phyloP scores from a whole-genome alignment of 371 early-diverging fungal genomes.

The Syncephalastrum racemosum region DNA sequence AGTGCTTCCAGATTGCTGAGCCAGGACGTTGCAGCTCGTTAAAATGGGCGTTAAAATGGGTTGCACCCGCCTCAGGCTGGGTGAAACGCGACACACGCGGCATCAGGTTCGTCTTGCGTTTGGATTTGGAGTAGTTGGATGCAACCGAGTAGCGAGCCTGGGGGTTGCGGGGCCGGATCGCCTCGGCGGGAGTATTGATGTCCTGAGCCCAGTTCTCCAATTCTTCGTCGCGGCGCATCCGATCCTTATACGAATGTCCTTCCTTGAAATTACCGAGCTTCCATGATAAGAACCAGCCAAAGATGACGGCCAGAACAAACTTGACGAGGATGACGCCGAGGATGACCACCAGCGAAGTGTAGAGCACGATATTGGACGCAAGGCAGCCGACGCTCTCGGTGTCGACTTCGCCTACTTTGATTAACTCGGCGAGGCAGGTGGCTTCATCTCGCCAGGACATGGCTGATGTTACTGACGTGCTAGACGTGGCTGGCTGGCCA shows the following conservation, averaged over 20 bases:
- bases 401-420: conserved; percentile 80
- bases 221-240: conserved; percentile 53
- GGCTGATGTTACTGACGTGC: too few species aligned
- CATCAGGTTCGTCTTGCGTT: conserved; percentile 23
- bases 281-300: conserved; percentile 72
- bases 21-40: conserved; percentile 16
- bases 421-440: conserved; percentile 61
- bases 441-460: conserved; percentile 40
- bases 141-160: conserved; percentile 2
- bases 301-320: conserved; percentile 75
- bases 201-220: conserved; percentile 64
- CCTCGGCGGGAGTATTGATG: conserved; percentile 47
- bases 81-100: conserved; percentile 49
- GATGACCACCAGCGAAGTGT: conserved; percentile 55
- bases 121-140: conserved; percentile 4
- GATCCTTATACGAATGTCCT: conserved; percentile 47
- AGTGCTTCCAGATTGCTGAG: conserved; percentile 39
- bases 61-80: conserved; percentile 40
- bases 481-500: neutral
- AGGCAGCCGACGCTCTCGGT: conserved; percentile 70
- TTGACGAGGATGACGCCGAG: conserved; percentile 60
- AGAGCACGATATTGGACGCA: conserved; percentile 62
- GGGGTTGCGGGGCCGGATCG: conserved; percentile 26
- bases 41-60: conserved; percentile 29
- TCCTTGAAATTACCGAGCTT: conserved; percentile 60